These are phyloP conservation scores for Starmerella vitae DNA, from an alignment of 805 yeast genomes.

Conservation along the genomic window DNA sequence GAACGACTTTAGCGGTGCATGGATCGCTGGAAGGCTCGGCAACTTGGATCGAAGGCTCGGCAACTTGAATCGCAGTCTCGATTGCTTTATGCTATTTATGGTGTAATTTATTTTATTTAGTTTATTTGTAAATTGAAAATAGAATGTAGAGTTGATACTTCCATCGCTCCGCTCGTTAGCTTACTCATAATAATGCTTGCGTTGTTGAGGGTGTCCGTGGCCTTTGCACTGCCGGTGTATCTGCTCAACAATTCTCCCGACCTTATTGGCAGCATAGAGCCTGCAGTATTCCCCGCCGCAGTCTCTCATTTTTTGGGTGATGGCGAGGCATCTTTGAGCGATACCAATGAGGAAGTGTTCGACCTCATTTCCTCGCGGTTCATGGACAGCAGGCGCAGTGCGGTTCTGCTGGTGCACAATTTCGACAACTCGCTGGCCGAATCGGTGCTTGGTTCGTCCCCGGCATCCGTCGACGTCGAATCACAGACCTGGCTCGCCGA, in stretches of 20 bases:
- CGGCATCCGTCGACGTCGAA: slow-evolving; percentile 7
- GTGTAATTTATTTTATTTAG: too few species aligned
- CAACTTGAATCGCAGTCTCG: too few species aligned
- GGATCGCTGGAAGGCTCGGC: too few species aligned
- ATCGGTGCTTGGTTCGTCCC: slow-evolving; percentile 16
- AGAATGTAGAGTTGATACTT: too few species aligned
- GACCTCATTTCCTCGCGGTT: slow-evolving; percentile 16
- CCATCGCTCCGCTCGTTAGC: too few species aligned
- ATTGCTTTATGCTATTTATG: too few species aligned
- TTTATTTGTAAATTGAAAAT: too few species aligned
- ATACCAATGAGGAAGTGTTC: slow-evolving; percentile 8
- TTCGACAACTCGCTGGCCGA: slow-evolving; percentile 12
- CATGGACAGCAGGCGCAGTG: slow-evolving; percentile 12
- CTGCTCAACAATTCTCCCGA: slow-evolving; percentile 5
- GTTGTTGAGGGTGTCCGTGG: slow-evolving; percentile 8
- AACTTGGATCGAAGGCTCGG: too few species aligned
- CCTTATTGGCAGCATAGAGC: slow-evolving; percentile 2
- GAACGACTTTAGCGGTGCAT: slow-evolving; percentile 74
- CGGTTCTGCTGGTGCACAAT: slow-evolving; percentile 18
- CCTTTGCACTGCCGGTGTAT: slow-evolving; percentile 15
- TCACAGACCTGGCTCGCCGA: neutral
- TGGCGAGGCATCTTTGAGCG: slow-evolving; percentile 4
- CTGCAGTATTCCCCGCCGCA: slow-evolving; percentile 9
- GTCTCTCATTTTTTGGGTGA: slow-evolving; percentile 20
- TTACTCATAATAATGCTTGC: too few species aligned